Base-by-base conservation (phyloP, 441 rosid species). In the Erodium moschatum region DNA sequence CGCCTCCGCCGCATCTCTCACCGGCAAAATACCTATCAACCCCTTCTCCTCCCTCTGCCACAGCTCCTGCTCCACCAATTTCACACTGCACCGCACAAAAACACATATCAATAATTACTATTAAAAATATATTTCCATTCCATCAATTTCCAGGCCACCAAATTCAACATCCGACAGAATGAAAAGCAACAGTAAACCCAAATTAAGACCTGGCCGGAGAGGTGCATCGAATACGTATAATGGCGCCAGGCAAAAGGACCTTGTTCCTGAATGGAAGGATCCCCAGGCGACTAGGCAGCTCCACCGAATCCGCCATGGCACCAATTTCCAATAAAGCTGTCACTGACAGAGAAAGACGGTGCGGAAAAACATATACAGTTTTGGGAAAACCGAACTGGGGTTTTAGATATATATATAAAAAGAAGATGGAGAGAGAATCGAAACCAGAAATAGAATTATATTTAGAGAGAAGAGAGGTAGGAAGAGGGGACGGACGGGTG, bases 31-130 rank as follows among this genome's bases (percentile, higher is more conserved):
- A 46, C 99, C 97, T 31, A 94, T 88, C 76, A 94, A 72, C 19
- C 99, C 99, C 68, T 88, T 94, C 82, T 91, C 97, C 74, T 91
- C 99, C 66, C 93, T 83, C 84, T 94, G 99, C 99, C 99, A 94
- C 50, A 94, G 83, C 76, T 94, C 99, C 81, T 94, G 99, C 85
- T 89, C 99, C 83, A 94, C 98, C 81, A 91, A 79, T 80, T 91
- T 87, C 72, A 94, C 98, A 74, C 98, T 94, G 40, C 75, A 79
- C 24, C 62, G 18, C 11, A 54, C 24, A 54, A 54, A 54, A 54
- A 54, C 10, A 40, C 46, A 40, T 38, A 38, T 40, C 6, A 40
- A 40, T 40, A 40, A 40, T 40, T 11, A 40, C 46, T 6, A 40
- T 40, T 11, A 10, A 40, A 40, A 40, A 6, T 40, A 8, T 11